A percentile compares a stretch with the other conserved stretches of the same genome.
These are phyloP conservation scores for Xylaria sp. DNA, from an alignment of 495 filamentous ascomycete species.

Conservation along the genomic window DNA sequence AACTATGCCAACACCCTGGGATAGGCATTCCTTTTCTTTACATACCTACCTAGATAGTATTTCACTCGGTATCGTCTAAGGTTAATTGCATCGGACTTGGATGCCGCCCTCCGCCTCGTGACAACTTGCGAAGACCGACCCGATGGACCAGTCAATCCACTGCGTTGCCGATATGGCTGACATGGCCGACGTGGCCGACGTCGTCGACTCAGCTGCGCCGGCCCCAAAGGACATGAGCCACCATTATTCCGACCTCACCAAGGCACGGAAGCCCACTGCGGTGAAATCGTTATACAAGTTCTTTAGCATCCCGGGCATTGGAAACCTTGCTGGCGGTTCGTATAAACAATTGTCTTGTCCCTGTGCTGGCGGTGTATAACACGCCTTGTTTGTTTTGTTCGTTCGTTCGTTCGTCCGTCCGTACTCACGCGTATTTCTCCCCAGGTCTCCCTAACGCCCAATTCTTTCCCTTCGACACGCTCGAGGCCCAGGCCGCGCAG, in stretches of 20 bases:
- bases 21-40: not conserved
- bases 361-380: not conserved
- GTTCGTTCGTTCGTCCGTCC: not conserved
- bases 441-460: conserved; percentile 77
- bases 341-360: conserved; percentile 32
- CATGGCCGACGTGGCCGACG: no score
- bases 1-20: not conserved
- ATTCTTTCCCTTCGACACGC: conserved; percentile 90
- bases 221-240: conserved; percentile 77
- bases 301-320: conserved; percentile 79
- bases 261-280: conserved; percentile 64
- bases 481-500: conserved; percentile 79
- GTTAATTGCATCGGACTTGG: not conserved
- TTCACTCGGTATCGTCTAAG: not conserved
- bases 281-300: conserved; percentile 88
- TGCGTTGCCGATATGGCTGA: conserved; percentile 26
- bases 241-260: conserved; percentile 73
- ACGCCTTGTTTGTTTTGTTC: not conserved
- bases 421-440: not conserved
- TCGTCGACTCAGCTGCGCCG: conserved; percentile 48
- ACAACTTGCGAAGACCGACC: not conserved
- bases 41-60: not conserved
- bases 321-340: conserved; percentile 87
- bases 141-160: conserved; percentile 32
- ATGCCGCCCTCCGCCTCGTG: not conserved